Conservation (phyloP, 2,329 filamentous ascomycete species). For the Penicillium sp. region DNA sequence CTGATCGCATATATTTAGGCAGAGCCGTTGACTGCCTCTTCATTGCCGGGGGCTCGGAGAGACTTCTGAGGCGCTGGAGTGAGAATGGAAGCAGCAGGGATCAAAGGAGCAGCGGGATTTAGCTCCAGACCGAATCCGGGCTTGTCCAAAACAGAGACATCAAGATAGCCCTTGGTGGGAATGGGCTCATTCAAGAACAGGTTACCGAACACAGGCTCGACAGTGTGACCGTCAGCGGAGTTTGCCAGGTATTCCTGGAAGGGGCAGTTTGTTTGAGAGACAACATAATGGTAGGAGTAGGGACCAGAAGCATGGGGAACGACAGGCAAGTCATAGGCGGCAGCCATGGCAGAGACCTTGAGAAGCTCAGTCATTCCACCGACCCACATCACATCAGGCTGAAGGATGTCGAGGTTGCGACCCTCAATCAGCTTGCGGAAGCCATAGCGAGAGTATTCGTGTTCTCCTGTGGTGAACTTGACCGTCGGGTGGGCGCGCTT, state of each 20-base stretch:
- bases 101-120: constrained; percentile 77
- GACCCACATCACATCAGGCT: constrained; percentile 97
- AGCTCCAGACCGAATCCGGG: constrained; percentile 88
- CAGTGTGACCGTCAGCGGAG: constrained; percentile 84
- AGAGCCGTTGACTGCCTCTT: constrained; percentile 24
- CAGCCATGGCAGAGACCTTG: constrained; percentile 83
- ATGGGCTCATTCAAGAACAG: constrained; percentile 90
- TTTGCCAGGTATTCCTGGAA: constrained; percentile 97
- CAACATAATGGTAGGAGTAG: constrained; percentile 95
- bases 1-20: constrained; percentile 4
- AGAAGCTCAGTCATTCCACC: constrained; percentile 90
- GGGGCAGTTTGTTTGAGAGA: constrained; percentile 87
- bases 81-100: constrained; percentile 72
- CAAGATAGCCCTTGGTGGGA: constrained; percentile 77
- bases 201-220: constrained; percentile 88
- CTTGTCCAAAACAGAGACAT: constrained; percentile 77
- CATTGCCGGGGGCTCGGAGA: constrained; percentile 39
- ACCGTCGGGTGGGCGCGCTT: constrained; percentile 86
- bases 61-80: constrained; percentile 61
- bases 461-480: constrained; percentile 95
- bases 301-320: constrained; percentile 93
- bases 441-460: constrained; percentile 91
- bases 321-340: constrained; percentile 91
- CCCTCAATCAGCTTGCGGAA: constrained; percentile 93
- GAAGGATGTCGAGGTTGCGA: constrained; percentile 89